phyloP scores from a whole-genome alignment of 306 rosid species.

The Begonia peltatifolia region DNA sequence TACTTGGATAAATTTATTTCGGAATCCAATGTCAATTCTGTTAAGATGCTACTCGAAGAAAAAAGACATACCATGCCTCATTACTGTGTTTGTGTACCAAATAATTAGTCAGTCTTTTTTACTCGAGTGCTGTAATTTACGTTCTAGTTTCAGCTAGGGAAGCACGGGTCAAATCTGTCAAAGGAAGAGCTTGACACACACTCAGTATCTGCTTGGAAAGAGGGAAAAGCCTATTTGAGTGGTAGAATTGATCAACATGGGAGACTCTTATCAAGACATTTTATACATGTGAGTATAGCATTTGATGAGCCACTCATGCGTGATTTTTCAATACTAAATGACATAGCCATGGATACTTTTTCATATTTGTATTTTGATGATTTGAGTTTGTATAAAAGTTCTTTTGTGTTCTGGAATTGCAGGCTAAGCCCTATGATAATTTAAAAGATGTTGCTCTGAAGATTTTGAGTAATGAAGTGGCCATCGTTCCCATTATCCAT shows the following conservation, averaged over 20 bases:
- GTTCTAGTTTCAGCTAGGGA: conserved; percentile 61
- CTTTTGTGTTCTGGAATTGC: conserved; percentile 8
- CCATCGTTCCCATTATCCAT: conserved; percentile 78
- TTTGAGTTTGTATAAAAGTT: not conserved
- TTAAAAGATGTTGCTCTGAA: conserved; percentile 72
- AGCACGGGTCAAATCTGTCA: conserved; percentile 84
- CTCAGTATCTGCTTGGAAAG: conserved; percentile 96
- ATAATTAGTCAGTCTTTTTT: too few relatives aligned
- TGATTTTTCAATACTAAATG: too few relatives aligned
- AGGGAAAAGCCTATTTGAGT: conserved; percentile 62
- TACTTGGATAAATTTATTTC: too few relatives aligned
- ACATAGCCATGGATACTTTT: too few relatives aligned
- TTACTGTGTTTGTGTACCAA: too few relatives aligned
- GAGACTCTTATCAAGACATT: conserved; percentile 41
- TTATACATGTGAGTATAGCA: conserved; percentile 80
- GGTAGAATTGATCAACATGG: conserved; percentile 58
- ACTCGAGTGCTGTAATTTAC: not conserved
- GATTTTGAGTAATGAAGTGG: conserved; percentile 74
- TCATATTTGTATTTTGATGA: too few relatives aligned
- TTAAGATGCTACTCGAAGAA: too few relatives aligned
- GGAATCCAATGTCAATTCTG: too few relatives aligned
- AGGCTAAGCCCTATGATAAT: conserved; percentile 90
- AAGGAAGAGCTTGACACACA: conserved; percentile 99
- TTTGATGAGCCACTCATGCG: too few relatives aligned
- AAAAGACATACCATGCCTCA: too few relatives aligned